These are phyloP conservation scores for Umbelopsis isabellina DNA, from an alignment of 192 early-diverging fungal genomes.

Conservation along the genomic window DNA sequence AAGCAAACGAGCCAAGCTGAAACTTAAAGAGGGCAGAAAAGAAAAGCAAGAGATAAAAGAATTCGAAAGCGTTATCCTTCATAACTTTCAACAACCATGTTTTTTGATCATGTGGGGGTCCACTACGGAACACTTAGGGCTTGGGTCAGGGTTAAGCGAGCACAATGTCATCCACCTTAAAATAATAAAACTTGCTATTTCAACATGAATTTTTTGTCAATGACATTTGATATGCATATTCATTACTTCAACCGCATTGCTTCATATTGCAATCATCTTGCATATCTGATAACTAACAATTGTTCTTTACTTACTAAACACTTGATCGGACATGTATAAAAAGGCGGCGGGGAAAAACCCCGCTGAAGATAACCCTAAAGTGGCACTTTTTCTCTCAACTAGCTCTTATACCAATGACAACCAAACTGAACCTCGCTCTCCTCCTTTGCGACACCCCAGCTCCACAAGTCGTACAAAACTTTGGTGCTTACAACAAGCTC, in stretches of 20 bases:
- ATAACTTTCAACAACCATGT: no score
- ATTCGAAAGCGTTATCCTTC: not conserved
- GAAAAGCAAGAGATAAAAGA: conserved; percentile 4
- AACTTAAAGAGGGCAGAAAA: not conserved
- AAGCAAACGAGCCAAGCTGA: not conserved
- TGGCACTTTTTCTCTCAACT: no score
- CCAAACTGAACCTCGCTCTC: conserved; percentile 45
- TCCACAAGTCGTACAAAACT: conserved; percentile 43
- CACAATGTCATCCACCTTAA: not conserved
- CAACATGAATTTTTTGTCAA: not conserved
- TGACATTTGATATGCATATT: not conserved
- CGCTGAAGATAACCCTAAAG: no score
- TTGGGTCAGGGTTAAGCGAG: conserved; percentile 11
- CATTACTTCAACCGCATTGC: not conserved
- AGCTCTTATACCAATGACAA: not conserved
- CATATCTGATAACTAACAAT: no score
- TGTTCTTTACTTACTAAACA: no score
- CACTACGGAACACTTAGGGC: not conserved
- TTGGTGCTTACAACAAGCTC: conserved; percentile 51
- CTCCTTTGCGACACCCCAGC: conserved; percentile 54
- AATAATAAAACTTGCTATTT: not conserved
- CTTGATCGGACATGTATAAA: no score
- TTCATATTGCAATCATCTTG: not conserved
- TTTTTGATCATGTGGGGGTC: conserved; percentile 1
- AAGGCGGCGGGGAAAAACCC: no score